Percentiles rank a stretch among this genome's conserved stretches.
These are phyloP conservation scores for Prunus mira DNA, from an alignment of 306 rosid species.

Conservation along the genomic window DNA sequence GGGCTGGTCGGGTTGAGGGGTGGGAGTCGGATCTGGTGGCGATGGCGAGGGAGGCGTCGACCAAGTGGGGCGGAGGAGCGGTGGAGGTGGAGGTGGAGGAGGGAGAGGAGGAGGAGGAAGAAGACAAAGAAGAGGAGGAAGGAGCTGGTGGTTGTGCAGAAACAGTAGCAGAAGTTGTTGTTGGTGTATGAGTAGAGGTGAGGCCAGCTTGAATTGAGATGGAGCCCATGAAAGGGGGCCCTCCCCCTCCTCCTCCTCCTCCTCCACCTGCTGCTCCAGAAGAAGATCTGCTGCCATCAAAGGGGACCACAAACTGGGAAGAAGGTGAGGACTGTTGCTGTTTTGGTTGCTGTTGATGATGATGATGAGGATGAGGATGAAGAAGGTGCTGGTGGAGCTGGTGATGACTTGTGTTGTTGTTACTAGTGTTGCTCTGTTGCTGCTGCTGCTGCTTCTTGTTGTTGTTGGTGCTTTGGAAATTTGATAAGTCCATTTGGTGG, in stretches of 20 bases:
- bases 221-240: conserved; percentile 58
- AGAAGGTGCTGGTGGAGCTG: conserved; percentile 33
- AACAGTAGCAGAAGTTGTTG: conserved; percentile 3
- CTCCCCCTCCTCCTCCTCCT: conserved; percentile 12
- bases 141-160: conserved; percentile 18
- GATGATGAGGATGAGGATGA: conserved; percentile 17
- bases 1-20: conserved; percentile 26
- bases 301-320: conserved; percentile 55
- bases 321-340: conserved; percentile 34
- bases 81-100: conserved; percentile 38
- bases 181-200: conserved; percentile 2
- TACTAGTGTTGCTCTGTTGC: conserved; percentile 8
- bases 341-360: conserved; percentile 14
- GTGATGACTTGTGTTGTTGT: conserved; percentile 20
- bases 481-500: conserved; percentile 77
- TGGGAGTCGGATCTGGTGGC: conserved; percentile 76
- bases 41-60: conserved; percentile 81
- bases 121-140: conserved; percentile 21
- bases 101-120: conserved; percentile 32
- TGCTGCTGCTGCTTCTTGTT: conserved; percentile 41
- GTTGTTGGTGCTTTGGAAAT: conserved; percentile 63
- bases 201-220: conserved; percentile 49
- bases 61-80: conserved; percentile 38
- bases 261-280: conserved; percentile 19
- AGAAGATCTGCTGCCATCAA: conserved; percentile 52